Conservation (phyloP, 352 stramenopile genomes). For the Phytopythium montanum region DNA sequence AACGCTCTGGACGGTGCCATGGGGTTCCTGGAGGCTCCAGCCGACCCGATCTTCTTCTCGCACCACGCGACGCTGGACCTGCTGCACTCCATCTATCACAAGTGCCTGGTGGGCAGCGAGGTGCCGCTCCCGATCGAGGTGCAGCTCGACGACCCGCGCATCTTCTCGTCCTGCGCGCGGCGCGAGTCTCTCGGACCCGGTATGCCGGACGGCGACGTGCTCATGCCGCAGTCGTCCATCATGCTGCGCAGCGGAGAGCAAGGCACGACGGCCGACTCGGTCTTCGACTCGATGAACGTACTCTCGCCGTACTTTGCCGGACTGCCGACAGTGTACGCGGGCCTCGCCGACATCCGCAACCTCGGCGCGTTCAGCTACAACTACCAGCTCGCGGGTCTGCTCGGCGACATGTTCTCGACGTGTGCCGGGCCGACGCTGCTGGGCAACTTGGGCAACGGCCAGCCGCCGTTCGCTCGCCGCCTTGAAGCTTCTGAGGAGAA, state of each 20-base stretch:
- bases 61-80: constrained; percentile 83
- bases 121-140: constrained; percentile 41
- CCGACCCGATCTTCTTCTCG: constrained; percentile 86
- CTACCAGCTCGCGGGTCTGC: constrained; percentile 72
- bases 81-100: constrained; percentile 83
- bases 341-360: constrained; percentile 68
- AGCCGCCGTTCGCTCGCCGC: constrained; percentile 18
- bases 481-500: constrained; percentile 15
- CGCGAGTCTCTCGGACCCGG: constrained; percentile 27
- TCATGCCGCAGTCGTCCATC: constrained; percentile 55
- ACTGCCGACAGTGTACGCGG: constrained; percentile 63
- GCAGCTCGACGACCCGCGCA: constrained; percentile 55
- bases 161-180: constrained; percentile 56
- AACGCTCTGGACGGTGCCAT: constrained; percentile 66
- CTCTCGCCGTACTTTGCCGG: constrained; percentile 52
- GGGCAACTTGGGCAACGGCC: constrained; percentile 8
- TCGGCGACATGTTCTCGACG: constrained; percentile 71
- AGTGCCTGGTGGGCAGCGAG: constrained; percentile 71
- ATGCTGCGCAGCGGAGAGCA: constrained; percentile 49
- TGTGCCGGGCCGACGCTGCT: constrained; percentile 45
- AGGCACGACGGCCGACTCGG: constrained; percentile 35
- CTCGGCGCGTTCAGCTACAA: constrained; percentile 82
- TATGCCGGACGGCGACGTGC: constrained; percentile 40
- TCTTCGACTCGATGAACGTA: constrained; percentile 45
- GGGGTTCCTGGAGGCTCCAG: constrained; percentile 64